phyloP scores from a whole-genome alignment of 169 alveolate genomes.

The Babesia microti region DNA sequence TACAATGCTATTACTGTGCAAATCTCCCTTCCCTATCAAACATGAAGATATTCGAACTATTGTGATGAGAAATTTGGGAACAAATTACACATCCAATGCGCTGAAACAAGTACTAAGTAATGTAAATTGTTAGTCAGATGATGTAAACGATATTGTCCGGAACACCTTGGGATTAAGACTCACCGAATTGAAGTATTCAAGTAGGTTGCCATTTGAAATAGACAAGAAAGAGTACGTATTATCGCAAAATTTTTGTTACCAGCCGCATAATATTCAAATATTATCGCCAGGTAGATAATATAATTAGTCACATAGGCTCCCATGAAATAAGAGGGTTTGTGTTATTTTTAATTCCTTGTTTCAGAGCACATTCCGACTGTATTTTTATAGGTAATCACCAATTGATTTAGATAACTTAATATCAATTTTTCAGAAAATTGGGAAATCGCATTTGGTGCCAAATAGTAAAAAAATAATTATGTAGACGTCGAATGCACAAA shows the following conservation, averaged over 20 bases:
- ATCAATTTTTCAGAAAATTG: conserved; percentile 14
- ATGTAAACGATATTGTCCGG: conserved; percentile 12
- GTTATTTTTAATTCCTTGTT: conserved; percentile 23
- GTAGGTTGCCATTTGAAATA: conserved; percentile 6
- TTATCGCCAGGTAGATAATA: conserved; percentile 14
- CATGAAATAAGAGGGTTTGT: conserved; percentile 47
- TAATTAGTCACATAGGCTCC: conserved; percentile 10
- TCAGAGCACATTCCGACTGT: conserved; percentile 21
- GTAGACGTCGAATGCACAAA: conserved; percentile 18
- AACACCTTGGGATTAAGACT: conserved; percentile 22
- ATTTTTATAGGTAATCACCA: conserved; percentile 17
- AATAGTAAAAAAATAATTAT: conserved; percentile 1
- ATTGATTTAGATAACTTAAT: conserved; percentile 18
- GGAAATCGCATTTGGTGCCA: conserved; percentile 30
- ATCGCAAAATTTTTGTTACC: conserved; percentile 37
- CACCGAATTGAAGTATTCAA: conserved; percentile 13
- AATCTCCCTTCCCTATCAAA: conserved; percentile 34
- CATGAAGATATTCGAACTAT: conserved; percentile 29
- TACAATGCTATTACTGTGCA: conserved; percentile 13
- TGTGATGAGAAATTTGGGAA: conserved; percentile 12
- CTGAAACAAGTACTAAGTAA: conserved; percentile 1
- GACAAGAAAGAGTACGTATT: conserved; percentile 32
- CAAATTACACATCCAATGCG: conserved; percentile 2
- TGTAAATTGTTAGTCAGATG: conserved; percentile 6
- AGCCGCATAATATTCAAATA: conserved; percentile 29